Conservation (phyloP, 1,284 basidiomycete genomes). For the Filobasidium uniguttulatum region DNA sequence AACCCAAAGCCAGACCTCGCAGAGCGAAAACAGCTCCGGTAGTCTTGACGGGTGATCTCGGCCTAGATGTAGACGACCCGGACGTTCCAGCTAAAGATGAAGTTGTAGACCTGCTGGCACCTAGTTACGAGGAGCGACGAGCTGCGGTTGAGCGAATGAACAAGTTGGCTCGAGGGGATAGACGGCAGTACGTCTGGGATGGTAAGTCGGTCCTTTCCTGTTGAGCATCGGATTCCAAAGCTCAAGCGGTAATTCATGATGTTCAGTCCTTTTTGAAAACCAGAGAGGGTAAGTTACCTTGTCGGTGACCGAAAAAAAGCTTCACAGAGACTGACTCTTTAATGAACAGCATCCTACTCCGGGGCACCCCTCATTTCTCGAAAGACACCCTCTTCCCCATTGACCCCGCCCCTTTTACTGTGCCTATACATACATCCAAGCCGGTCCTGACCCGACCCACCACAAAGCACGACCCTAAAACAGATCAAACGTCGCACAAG, state of each 20-base stretch:
- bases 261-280: constrained; percentile 35
- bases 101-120: not conserved
- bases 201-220: constrained; percentile 38
- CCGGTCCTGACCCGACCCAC: constrained; percentile 12
- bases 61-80: too few relatives aligned
- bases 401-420: constrained; percentile 33
- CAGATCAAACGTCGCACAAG: not conserved
- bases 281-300: constrained; percentile 30
- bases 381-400: constrained; percentile 28
- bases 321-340: not conserved
- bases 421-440: constrained; percentile 20
- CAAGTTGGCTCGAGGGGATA: constrained; percentile 48
- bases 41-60: too few relatives aligned
- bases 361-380: constrained; percentile 34
- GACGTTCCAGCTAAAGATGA: too few relatives aligned
- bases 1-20: too few relatives aligned
- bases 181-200: constrained; percentile 56
- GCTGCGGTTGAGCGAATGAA: constrained; percentile 39
- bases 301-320: not conserved
- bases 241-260: not conserved
- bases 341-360: constrained; percentile 24
- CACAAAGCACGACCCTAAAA: not conserved
- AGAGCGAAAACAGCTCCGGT: too few relatives aligned
- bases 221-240: not conserved
- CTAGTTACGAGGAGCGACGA: not conserved